Percentiles rank a stretch among this genome's conserved stretches.
These are phyloP conservation scores for Irpex lacteus DNA, from an alignment of 1,284 basidiomycete species.

Conservation along the genomic window DNA sequence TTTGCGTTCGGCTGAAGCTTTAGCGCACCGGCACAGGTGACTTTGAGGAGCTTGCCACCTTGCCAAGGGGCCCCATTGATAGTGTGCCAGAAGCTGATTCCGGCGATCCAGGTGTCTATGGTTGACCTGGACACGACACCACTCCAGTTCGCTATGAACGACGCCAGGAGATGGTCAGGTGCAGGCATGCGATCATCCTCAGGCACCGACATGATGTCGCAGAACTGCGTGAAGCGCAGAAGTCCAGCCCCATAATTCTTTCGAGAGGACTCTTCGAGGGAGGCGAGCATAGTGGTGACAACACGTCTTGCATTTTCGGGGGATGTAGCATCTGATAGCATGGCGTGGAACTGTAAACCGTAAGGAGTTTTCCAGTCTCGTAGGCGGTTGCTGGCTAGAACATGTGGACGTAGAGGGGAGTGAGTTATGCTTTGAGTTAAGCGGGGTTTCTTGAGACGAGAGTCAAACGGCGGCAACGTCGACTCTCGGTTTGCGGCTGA, in stretches of 20 bases:
- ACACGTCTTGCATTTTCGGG: background rate
- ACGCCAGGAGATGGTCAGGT: conserved; percentile 20
- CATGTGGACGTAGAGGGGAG: background rate
- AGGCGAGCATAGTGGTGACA: background rate
- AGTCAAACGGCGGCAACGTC: background rate
- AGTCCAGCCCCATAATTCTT: conserved; percentile 31
- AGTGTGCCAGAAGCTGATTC: conserved; percentile 31
- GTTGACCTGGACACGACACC: conserved; percentile 5
- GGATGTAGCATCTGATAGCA: background rate
- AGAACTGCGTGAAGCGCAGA: conserved; percentile 33
- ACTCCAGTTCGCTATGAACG: conserved; percentile 20
- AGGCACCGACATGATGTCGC: conserved; percentile 26
- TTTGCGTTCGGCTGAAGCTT: conserved; percentile 23
- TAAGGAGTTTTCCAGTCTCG: background rate
- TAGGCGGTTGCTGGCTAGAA: conserved; percentile 10
- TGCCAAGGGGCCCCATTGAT: conserved; percentile 30
- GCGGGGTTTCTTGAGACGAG: background rate
- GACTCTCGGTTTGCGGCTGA: background rate
- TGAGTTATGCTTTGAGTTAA: background rate
- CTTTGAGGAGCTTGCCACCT: conserved; percentile 20
- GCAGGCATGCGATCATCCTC: conserved; percentile 34
- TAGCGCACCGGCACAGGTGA: conserved; percentile 18
- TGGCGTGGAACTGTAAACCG: background rate
- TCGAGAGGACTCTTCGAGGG: conserved; percentile 21
- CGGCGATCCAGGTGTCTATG: conserved; percentile 25